Conservation (phyloP, 257 asterid genomes). For the Solanum infundibuliforme region DNA sequence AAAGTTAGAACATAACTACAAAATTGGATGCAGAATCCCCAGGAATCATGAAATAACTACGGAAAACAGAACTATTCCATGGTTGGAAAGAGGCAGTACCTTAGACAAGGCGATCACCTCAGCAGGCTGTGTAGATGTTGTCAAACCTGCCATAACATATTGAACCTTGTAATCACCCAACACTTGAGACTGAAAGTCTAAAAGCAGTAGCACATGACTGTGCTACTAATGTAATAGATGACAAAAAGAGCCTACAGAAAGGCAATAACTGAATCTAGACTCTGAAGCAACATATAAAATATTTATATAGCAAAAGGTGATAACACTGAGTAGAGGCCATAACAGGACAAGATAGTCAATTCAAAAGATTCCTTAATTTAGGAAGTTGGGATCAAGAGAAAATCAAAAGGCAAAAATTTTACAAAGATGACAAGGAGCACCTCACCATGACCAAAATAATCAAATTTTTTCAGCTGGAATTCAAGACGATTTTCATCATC, state of each 20-base stretch:
- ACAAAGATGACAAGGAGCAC: background rate
- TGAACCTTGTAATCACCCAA: conserved; percentile 1
- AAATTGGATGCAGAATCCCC: background rate
- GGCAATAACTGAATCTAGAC: background rate
- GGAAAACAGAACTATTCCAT: background rate
- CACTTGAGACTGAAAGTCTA: background rate
- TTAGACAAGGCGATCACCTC: conserved; percentile 77
- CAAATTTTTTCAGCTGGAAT: conserved; percentile 54
- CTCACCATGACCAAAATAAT: conserved; percentile 90
- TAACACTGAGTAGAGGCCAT: background rate
- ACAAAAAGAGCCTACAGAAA: background rate
- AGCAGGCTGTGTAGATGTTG: conserved; percentile 45
- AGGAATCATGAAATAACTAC: background rate
- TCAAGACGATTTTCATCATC: conserved; percentile 56
- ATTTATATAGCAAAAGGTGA: background rate
- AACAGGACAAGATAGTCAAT: background rate
- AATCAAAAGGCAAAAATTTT: background rate
- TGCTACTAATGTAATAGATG: background rate
- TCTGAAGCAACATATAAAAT: background rate
- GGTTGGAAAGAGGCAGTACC: conserved; percentile 30
- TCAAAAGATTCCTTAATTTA: background rate
- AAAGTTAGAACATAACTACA: conserved; percentile 10
- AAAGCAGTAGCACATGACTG: background rate
- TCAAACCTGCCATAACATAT: conserved; percentile 46
- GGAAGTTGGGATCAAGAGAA: background rate